Evolutionary conservation across 2,329 filamentous ascomycete species (phyloP), one percentile per base, ranked within the genome.

Genomic region (Pseudogymnoascus sp.): DNA sequence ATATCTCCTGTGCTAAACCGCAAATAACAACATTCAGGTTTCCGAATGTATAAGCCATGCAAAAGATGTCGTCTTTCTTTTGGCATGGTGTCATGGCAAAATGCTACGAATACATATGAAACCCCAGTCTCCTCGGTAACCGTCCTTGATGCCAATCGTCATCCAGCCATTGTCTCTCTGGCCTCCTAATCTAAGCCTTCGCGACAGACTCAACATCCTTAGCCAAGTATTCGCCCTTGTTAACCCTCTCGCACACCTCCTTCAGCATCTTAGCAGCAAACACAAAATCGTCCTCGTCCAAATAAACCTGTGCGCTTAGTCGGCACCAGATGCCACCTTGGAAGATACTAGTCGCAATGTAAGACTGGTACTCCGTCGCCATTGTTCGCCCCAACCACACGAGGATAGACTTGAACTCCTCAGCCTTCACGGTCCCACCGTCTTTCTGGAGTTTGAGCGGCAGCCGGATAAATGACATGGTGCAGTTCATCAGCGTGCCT

Each of bases 291-390:
- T 80, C 80, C 67, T 87, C 73, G 26, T 91, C 90, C n/a, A 97
- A 76, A 72, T 95, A 97, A 0, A 95, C 82, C 79, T 96, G 92
- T 13, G 84, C 90, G 72, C 89, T 92, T 59, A 96, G 71, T 59
- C 93, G 79, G 0, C 82, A 79, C 89, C 89, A 96, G 72, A 87
- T 82, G 62, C 80, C 79, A 0, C 81, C 82, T 0, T 76, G 80
- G 67, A 92, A 85, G 7, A 81, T 74, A 64, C 85, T 85, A 2
- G 89, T 71, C 0, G 86, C 80, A 61, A 95, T 75, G 70, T 91
- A 93, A 0, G 91, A 95, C 62, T 86, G 80, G 73, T 86, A 83
- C n/a, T 87, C 82, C 0, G 76, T 70, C 13, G 85, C 74, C 65
- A 90, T 71, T 3, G 70, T 78, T 50, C 75, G 72, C 60, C 80